phyloP scores from a whole-genome alignment of 805 yeast species.

The Metschnikowia lochheadii region DNA sequence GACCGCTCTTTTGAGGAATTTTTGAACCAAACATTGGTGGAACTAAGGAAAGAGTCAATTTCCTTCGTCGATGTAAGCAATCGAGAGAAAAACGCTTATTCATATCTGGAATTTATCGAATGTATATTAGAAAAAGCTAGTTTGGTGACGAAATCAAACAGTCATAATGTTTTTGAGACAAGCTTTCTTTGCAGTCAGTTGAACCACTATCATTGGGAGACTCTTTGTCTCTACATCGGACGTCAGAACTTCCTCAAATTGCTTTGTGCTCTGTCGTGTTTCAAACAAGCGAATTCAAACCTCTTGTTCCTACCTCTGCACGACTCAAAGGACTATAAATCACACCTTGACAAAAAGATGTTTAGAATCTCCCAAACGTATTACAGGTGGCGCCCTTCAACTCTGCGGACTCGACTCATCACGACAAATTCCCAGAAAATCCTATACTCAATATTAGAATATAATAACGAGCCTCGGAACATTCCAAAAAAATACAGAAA shows the following conservation, averaged over 20 bases:
- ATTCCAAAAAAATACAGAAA: slow-evolving; percentile 8
- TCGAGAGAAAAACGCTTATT: not conserved
- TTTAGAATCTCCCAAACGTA: not conserved
- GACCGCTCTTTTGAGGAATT: not conserved
- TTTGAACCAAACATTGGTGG: not conserved
- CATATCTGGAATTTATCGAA: slow-evolving; percentile 6
- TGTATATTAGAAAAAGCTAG: not conserved
- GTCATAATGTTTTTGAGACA: not conserved
- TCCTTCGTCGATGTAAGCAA: not conserved
- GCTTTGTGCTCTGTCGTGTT: slow-evolving; percentile 20
- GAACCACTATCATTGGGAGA: slow-evolving; percentile 44
- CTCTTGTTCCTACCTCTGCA: not conserved
- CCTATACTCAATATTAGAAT: not conserved
- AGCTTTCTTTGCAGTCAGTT: slow-evolving; percentile 33
- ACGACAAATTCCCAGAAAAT: not conserved
- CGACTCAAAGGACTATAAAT: not conserved
- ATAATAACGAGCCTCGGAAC: not conserved
- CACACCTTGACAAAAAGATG: not conserved
- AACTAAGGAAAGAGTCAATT: not conserved
- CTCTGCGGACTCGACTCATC: not conserved
- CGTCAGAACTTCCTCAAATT: slow-evolving; percentile 32
- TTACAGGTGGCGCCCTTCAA: slow-evolving; percentile 2
- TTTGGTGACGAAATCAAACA: not conserved
- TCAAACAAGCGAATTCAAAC: not conserved
- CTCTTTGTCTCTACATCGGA: slow-evolving; percentile 39